Percentiles rank a stretch among this genome's conserved stretches.
Conservation (phyloP, 179 eudicot genomes). For the Silene noctiflora region DNA sequence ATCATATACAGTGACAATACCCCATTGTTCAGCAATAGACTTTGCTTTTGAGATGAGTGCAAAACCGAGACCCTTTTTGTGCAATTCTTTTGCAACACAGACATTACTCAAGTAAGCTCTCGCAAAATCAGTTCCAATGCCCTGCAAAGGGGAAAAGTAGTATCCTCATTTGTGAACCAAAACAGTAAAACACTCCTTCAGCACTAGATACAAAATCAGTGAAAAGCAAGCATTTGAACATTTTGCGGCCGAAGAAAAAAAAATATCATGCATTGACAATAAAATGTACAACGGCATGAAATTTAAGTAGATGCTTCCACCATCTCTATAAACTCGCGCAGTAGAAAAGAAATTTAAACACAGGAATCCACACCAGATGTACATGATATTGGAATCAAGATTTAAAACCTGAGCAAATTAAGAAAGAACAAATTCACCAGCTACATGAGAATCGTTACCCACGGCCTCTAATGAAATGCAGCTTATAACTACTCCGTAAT, state of each 20-base stretch:
- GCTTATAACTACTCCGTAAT: not conserved
- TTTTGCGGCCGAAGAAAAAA: not conserved
- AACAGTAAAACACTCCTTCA: not conserved
- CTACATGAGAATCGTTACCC: not conserved
- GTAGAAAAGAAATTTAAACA: not conserved
- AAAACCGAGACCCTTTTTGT: slow-evolving; percentile 72
- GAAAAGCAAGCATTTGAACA: not conserved
- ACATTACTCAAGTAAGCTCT: slow-evolving; percentile 90
- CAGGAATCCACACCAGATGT: not conserved
- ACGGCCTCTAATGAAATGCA: not conserved
- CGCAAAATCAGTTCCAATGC: slow-evolving; percentile 79
- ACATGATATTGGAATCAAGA: too few relatives aligned
- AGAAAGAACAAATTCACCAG: not conserved
- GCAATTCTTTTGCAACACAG: slow-evolving; percentile 85
- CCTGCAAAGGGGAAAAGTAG: slow-evolving; percentile 40
- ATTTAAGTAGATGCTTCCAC: too few relatives aligned
- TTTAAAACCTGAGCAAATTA: not conserved
- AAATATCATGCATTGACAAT: not conserved
- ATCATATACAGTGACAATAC: slow-evolving; percentile 30
- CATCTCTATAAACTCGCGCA: too few relatives aligned
- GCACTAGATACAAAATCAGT: not conserved
- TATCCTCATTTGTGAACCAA: not conserved
- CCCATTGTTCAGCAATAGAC: slow-evolving; percentile 82
- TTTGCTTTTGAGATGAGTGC: slow-evolving; percentile 57
- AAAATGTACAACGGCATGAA: too few relatives aligned